Conservation (phyloP, 768 basidiomycete genomes). For the Cystobasidium tubakii region DNA sequence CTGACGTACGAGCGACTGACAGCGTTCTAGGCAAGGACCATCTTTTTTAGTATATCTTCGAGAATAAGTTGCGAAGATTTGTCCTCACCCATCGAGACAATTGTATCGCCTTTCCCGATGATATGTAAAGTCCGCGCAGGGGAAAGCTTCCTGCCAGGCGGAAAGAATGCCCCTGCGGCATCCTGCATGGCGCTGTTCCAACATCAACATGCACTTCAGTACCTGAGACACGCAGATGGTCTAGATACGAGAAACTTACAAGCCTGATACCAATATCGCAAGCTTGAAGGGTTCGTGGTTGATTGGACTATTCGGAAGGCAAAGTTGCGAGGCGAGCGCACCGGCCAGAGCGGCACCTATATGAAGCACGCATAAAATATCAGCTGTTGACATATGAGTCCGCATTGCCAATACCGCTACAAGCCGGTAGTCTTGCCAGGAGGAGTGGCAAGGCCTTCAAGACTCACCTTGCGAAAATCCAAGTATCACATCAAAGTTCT, state of each 20-base stretch:
- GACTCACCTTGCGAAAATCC: conserved; percentile 28
- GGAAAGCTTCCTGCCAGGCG: not conserved
- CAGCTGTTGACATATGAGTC: too few relatives aligned
- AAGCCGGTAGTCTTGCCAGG: not conserved
- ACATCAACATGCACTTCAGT: too few relatives aligned
- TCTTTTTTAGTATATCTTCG: not conserved
- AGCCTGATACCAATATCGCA: conserved; percentile 34
- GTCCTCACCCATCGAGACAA: conserved; percentile 20
- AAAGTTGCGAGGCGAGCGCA: conserved; percentile 22
- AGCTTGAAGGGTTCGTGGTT: conserved; percentile 33
- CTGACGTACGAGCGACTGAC: conserved; percentile 20
- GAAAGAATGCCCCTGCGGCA: not conserved
- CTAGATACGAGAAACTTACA: conserved; percentile 3
- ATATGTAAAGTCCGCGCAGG: conserved; percentile 30
- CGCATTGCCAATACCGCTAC: too few relatives aligned
- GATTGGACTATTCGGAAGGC: conserved; percentile 8
- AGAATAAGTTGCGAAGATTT: not conserved
- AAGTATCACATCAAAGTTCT: conserved; percentile 32
- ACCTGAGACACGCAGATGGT: too few relatives aligned
- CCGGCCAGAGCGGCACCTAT: conserved; percentile 29
- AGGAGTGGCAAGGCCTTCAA: not conserved
- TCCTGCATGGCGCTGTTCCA: conserved; percentile 22
- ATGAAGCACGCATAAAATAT: too few relatives aligned
- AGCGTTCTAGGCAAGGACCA: conserved; percentile 16
- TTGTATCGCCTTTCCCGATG: conserved; percentile 30